Conservation (phyloP, 345 rosid genomes). For the Linum usitatissimum region DNA sequence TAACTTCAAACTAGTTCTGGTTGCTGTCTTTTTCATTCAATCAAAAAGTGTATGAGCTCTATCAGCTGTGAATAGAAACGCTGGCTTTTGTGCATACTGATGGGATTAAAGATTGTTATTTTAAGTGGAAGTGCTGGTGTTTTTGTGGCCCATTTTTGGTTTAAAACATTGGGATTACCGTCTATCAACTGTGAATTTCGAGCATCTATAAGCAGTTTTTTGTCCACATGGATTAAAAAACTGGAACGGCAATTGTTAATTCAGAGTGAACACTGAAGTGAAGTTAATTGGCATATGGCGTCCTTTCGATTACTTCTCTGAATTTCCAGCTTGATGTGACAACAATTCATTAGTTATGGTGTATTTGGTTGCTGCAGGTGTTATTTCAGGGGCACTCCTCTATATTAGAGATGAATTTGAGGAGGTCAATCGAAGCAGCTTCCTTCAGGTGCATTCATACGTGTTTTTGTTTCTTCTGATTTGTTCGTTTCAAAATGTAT, state of each 20-base stretch:
- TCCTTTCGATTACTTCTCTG: neutral
- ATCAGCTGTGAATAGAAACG: too few species aligned
- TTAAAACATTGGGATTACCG: too few species aligned
- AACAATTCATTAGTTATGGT: neutral
- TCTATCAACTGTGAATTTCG: neutral
- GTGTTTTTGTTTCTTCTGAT: neutral
- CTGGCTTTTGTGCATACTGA: too few species aligned
- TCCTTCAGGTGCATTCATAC: neutral
- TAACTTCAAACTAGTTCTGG: too few species aligned
- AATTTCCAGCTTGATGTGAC: neutral
- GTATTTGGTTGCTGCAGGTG: constrained; percentile 4
- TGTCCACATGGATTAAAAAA: neutral
- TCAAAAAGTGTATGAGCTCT: too few species aligned
- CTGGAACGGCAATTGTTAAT: neutral
- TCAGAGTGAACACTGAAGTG: neutral
- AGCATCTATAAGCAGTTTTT: neutral
- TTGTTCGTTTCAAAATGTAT: neutral
- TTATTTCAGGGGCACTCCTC: constrained; percentile 2
- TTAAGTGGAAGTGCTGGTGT: too few species aligned
- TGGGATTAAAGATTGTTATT: too few species aligned
- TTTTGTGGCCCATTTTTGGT: too few species aligned
- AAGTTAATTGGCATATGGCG: neutral
- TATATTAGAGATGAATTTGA: constrained; percentile 3
- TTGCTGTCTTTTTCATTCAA: neutral
- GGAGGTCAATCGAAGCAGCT: constrained; percentile 2